These are phyloP conservation scores for Apiospora koreana DNA, from an alignment of 2,329 filamentous ascomycete species.

Conservation along the genomic window DNA sequence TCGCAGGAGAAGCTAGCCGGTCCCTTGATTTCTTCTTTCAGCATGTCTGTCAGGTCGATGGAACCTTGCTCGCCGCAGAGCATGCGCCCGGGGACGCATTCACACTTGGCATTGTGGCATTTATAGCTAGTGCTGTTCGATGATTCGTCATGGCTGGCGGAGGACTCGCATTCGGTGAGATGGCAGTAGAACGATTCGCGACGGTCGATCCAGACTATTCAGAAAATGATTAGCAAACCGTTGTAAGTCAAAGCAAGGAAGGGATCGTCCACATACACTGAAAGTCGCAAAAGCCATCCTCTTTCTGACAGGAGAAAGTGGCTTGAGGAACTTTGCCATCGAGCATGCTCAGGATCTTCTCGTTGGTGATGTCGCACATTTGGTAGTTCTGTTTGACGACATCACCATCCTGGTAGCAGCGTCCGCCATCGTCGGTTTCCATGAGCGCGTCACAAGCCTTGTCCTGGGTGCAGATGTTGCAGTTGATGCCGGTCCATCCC, in stretches of 20 bases:
- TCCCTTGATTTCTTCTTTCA: constrained; percentile 79
- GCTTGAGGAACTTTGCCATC: constrained; percentile 86
- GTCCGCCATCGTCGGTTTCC: constrained; percentile 72
- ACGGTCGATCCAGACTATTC: constrained; percentile 89
- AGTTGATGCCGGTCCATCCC: constrained; percentile 96
- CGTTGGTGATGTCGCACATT: constrained; percentile 96
- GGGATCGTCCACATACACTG: constrained; percentile 65
- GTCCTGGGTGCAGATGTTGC: constrained; percentile 88
- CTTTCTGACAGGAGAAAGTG: constrained; percentile 86
- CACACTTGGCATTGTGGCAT: constrained; percentile 83
- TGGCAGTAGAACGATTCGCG: constrained; percentile 96
- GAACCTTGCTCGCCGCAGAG: constrained; percentile 90
- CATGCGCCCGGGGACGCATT: constrained; percentile 88
- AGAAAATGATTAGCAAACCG: background rate
- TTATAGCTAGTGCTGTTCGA: constrained; percentile 83
- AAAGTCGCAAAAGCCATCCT: constrained; percentile 81
- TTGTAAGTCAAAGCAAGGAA: background rate
- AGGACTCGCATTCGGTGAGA: constrained; percentile 77
- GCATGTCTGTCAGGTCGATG: constrained; percentile 88
- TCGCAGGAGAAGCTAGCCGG: constrained; percentile 82
- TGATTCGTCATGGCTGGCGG: constrained; percentile 64
- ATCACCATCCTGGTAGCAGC: constrained; percentile 89
- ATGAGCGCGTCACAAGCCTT: constrained; percentile 86
- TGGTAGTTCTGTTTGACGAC: constrained; percentile 95
- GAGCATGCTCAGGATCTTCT: constrained; percentile 85